These are phyloP conservation scores for Casaregolazyma suthepensis DNA, from an alignment of 1,139 yeast species.

Conservation along the genomic window DNA sequence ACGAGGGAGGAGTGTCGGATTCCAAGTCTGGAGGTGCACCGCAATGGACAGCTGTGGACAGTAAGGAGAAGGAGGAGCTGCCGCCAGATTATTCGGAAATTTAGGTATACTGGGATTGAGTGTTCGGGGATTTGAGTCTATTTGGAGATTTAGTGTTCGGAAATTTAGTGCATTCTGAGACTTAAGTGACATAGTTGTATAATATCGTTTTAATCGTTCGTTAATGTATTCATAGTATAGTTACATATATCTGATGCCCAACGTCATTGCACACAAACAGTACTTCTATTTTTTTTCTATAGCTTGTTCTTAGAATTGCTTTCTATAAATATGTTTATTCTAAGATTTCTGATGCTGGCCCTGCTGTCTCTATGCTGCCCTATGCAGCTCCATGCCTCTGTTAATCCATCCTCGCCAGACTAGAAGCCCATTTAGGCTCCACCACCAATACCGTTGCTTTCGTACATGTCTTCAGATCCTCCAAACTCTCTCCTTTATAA, in stretches of 20 bases:
- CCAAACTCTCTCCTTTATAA: conserved; percentile 12
- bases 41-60: not conserved
- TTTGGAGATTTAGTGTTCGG: too few species aligned
- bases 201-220: not conserved
- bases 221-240: not conserved
- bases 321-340: not conserved
- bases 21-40: not conserved
- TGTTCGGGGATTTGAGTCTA: too few species aligned
- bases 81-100: conserved; percentile 8
- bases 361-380: too few species aligned
- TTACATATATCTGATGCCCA: not conserved
- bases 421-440: conserved; percentile 31
- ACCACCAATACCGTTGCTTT: conserved; percentile 31
- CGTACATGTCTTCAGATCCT: conserved; percentile 20
- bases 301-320: too few species aligned
- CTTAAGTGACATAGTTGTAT: not conserved
- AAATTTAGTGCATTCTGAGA: too few species aligned
- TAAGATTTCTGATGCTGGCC: not conserved
- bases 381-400: too few species aligned
- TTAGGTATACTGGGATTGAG: too few species aligned
- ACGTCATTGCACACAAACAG: not conserved
- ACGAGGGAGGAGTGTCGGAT: not conserved
- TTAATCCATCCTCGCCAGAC: conserved; percentile 10
- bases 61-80: not conserved
- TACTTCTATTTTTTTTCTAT: too few species aligned